Base-by-base conservation (phyloP, 441 rosid genomes). In the Manihot esculenta region DNA sequence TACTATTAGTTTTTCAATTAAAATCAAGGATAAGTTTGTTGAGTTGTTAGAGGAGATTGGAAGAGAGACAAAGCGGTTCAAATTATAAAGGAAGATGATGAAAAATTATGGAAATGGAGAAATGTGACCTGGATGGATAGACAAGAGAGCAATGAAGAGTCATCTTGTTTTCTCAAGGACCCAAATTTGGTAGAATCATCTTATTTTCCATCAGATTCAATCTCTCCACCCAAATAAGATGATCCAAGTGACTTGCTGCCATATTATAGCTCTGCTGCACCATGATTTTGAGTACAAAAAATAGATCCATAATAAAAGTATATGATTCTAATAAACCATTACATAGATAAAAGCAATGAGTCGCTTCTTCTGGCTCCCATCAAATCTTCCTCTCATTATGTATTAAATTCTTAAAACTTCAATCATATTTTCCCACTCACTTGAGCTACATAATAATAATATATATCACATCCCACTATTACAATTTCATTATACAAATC, bases 191-290 rank as follows among this genome's bases (percentile, higher is more conserved):
- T 44, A 11, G 84, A 81, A 76, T 81, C 87, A 64, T 87, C 89
- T 56, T 81, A 84, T 70, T 79, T 89, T 30, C 67, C 82, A 68
- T 79, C 88, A 18, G 72, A 44, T 20, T 85, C 89, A 5, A 84
- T 92, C 75, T 89, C 98, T 64, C 91, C 93, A 55, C 91, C 85
- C 83, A 89, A 79, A 84, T 93, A 90, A 50, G 98, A 85, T 1
- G 98, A 86, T 30, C 98, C 97, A 1, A 93, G 92, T 77, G 98
- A 91, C 76, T 76, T 83, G 70, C 78, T 81, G 49, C 98, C 95
- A 78, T 86, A 91, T 74, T 88, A 97, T 70, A 91, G 73, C 41
- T 92, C 90, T 47, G 97, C 84, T 59, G 93, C 78, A 68, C 87
- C 89, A 24, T 68, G 79, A 61, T 69, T 65, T 70, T 85, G 84